phyloP scores from a whole-genome alignment of 2,329 filamentous ascomycete species.

The Colletotrichum navitas region DNA sequence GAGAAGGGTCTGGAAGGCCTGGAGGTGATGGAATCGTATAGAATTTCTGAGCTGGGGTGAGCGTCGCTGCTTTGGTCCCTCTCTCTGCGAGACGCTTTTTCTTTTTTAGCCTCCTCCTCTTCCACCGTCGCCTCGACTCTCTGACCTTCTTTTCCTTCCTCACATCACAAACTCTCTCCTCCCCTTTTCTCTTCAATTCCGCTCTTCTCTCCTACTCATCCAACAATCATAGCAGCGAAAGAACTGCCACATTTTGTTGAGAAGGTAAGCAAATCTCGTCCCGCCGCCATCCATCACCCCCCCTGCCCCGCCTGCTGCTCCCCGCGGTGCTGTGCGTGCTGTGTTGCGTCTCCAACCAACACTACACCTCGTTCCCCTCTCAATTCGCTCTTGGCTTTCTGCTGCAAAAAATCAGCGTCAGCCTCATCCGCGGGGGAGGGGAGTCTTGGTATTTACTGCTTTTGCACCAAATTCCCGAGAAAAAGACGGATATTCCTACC shows the following conservation, averaged over 20 bases:
- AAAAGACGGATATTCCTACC: too few species aligned
- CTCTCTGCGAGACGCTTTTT: constrained; percentile 44
- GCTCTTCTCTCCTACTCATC: constrained; percentile 44
- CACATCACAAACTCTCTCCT: constrained; percentile 29
- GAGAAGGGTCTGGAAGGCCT: constrained; percentile 44
- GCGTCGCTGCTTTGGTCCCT: constrained; percentile 39
- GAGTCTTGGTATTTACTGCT: not conserved
- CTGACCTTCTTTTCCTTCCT: constrained; percentile 30
- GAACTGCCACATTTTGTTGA: constrained; percentile 43
- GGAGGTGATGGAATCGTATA: constrained; percentile 60
- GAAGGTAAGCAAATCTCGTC: constrained; percentile 7
- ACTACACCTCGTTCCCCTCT: not conserved
- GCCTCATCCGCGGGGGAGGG: constrained; percentile 1
- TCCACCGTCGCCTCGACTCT: constrained; percentile 43
- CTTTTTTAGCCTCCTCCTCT: constrained; percentile 53
- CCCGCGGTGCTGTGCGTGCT: not conserved
- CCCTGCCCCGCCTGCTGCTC: not conserved
- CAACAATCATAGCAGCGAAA: constrained; percentile 45
- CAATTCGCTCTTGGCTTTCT: not conserved
- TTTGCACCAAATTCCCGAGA: not conserved
- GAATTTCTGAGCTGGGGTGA: constrained; percentile 54
- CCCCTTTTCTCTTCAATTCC: constrained; percentile 11
- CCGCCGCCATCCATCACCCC: not conserved
- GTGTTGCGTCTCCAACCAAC: constrained; percentile 9
- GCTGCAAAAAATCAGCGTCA: constrained; percentile 1